These are phyloP conservation scores for Verbascum thapsus DNA, from an alignment of 257 asterid species.

Conservation along the genomic window DNA sequence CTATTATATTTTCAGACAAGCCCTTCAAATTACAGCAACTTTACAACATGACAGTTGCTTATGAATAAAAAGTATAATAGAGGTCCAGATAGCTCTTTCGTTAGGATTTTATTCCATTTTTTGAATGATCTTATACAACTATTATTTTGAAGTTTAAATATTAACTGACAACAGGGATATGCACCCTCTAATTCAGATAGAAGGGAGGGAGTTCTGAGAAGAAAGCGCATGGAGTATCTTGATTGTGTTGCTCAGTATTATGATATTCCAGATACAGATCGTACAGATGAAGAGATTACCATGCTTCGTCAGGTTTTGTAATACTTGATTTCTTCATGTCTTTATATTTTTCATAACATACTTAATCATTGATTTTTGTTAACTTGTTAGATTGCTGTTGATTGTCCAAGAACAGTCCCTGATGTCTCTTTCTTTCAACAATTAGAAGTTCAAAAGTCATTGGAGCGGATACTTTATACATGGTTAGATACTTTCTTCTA, in stretches of 20 bases:
- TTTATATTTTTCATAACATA: conserved; percentile 11
- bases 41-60: not conserved
- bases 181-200: conserved; percentile 99
- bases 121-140: conserved; percentile 18
- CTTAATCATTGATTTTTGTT: conserved; percentile 26
- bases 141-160: conserved; percentile 48
- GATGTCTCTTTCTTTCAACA: conserved; percentile 93
- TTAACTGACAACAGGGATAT: conserved; percentile 98
- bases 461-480: conserved; percentile 90
- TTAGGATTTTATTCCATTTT: not conserved
- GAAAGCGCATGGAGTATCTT: conserved; percentile 94
- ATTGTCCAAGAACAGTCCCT: conserved; percentile 98
- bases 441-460: conserved; percentile 78
- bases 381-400: conserved; percentile 75
- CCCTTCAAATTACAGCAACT: not conserved
- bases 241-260: conserved; percentile 91
- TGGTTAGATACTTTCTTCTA: conserved; percentile 54
- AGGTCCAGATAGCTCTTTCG: too few relatives aligned
- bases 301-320: conserved; percentile 91
- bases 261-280: conserved; percentile 81
- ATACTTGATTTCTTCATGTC: conserved; percentile 14
- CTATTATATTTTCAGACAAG: not conserved
- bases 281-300: conserved; percentile 92
- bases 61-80: not conserved
- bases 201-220: conserved; percentile 92